A percentile compares a stretch with the other conserved stretches of the same genome.
phyloP scores from a whole-genome alignment of 1,139 yeast species.

The Taiozyma sp. region DNA sequence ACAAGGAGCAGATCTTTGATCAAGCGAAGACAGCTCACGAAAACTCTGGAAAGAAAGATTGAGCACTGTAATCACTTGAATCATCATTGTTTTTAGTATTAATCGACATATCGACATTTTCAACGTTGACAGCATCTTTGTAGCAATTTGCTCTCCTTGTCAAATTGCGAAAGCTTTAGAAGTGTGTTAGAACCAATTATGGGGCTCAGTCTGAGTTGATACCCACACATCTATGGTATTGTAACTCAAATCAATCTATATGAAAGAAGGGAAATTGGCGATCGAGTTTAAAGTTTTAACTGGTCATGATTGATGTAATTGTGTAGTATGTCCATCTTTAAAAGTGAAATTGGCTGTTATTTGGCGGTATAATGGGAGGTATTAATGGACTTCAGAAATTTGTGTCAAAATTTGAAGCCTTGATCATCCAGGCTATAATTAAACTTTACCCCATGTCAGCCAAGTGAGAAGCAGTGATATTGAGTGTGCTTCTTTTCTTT shows the following conservation, averaged over 20 bases:
- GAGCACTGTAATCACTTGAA: not conserved
- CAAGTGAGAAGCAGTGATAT: not conserved
- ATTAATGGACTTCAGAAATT: too few species aligned
- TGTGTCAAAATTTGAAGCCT: not conserved
- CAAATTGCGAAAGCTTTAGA: not conserved
- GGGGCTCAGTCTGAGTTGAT: not conserved
- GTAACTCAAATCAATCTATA: not conserved
- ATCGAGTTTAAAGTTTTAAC: too few species aligned
- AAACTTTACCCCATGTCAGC: not conserved
- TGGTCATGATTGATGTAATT: not conserved
- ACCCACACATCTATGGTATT: not conserved
- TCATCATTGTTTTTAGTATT: too few species aligned
- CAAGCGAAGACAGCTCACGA: conserved; percentile 14
- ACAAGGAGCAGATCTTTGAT: conserved; percentile 11
- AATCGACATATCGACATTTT: not conserved
- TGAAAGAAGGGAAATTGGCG: too few species aligned
- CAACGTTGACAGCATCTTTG: not conserved
- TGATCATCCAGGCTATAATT: not conserved
- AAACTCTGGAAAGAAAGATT: not conserved
- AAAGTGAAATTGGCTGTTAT: not conserved
- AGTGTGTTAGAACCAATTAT: not conserved
- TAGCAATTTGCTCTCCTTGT: not conserved
- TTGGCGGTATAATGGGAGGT: not conserved
- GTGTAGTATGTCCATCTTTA: not conserved
- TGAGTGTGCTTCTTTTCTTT: not conserved